phyloP scores from a whole-genome alignment of 495 filamentous ascomycete species.

The Terfezia claveryi region DNA sequence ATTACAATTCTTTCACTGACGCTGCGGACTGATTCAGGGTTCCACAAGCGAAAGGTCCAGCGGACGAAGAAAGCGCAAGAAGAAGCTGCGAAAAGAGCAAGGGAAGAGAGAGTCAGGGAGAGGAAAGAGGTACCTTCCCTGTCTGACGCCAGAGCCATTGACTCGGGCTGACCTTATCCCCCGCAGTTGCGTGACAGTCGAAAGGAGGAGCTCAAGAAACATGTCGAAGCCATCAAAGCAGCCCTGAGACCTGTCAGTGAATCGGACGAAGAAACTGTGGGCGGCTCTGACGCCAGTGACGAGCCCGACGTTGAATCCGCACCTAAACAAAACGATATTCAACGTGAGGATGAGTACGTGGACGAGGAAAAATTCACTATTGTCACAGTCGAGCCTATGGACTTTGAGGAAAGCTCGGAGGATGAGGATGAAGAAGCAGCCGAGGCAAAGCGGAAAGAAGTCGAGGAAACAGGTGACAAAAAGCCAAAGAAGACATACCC shows the following conservation, averaged over 20 bases:
- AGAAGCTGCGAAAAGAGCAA: conserved; percentile 44
- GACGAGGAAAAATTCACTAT: conserved; percentile 91
- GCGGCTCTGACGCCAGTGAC: conserved; percentile 34
- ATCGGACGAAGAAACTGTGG: conserved; percentile 22
- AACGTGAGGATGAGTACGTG: conserved; percentile 81
- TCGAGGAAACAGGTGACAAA: conserved; percentile 18
- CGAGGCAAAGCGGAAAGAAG: conserved; percentile 18
- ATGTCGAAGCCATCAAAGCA: conserved; percentile 48
- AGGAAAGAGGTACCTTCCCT: conserved; percentile 40
- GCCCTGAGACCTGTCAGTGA: conserved; percentile 23
- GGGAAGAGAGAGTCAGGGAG: conserved; percentile 46
- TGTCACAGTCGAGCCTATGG: conserved; percentile 82
- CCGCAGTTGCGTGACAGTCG: conserved; percentile 55
- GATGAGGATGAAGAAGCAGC: conserved; percentile 25
- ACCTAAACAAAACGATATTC: conserved; percentile 26
- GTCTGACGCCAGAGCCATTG: too few species aligned
- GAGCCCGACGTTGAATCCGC: conserved; percentile 26
- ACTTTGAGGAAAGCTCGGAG: conserved; percentile 34
- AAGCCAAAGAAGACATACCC: conserved; percentile 31
- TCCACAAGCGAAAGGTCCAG: conserved; percentile 82
- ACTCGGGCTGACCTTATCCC: not conserved
- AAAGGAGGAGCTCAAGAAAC: conserved; percentile 52
- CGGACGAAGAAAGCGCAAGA: conserved; percentile 66
- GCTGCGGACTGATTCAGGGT: conserved; percentile 18
- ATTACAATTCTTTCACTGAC: not conserved